Evolutionary conservation across 2,329 filamentous ascomycete genomes (phyloP), one percentile per base, ranked within the genome.

Genomic region (Juglanconis sp.): DNA sequence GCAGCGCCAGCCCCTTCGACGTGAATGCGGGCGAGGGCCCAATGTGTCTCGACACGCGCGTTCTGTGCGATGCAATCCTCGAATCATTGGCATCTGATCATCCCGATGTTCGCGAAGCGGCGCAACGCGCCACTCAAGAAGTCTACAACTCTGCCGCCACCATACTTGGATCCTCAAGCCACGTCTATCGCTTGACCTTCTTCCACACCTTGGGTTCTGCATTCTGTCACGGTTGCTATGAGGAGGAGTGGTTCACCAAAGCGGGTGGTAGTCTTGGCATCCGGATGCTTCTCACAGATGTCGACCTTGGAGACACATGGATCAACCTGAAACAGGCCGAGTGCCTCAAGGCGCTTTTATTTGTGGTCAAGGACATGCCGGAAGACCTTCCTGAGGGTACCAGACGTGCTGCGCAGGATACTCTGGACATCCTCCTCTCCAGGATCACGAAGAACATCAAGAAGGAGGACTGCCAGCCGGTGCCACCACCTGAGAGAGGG

Each of bases 211-310:
- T 99, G 5, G 88, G 89, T 44, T 89, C 87, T 62, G 88, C 87
- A 0, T 96, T 98, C 72, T 95, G 91, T 67, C 95, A 99, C 72
- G 92, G 91, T 65, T 99, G 95, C 72, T 93, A 97, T 68, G 92
- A 95, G 68, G 94, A 99, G 72, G 95, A 99, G 69, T 99, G 96
- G 95, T 99, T 96, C 70, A 93, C 93, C 56, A 99, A 99, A 75
- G 90, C 92, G 42, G 95, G 94, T 53, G 95, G 95, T 44, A 93
- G 90, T 57, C 78, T 94, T 24, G 96, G 96, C 58, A 97, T 99
- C 68, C 89, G 91, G 69, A 88, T 96, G 59, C 78, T 99, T 60
- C 87, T 94, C 36, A 94, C 91, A 2, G 89, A 94, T 66, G 79
- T 98, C 58, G 87, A 94, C 56, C 81, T 99, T 51, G 92, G 92